A percentile compares a stretch with the other conserved stretches of the same genome.
Evolutionary conservation across 495 filamentous ascomycete species (phyloP).

Genomic region (Lasiosphaeris hirsuta): DNA sequence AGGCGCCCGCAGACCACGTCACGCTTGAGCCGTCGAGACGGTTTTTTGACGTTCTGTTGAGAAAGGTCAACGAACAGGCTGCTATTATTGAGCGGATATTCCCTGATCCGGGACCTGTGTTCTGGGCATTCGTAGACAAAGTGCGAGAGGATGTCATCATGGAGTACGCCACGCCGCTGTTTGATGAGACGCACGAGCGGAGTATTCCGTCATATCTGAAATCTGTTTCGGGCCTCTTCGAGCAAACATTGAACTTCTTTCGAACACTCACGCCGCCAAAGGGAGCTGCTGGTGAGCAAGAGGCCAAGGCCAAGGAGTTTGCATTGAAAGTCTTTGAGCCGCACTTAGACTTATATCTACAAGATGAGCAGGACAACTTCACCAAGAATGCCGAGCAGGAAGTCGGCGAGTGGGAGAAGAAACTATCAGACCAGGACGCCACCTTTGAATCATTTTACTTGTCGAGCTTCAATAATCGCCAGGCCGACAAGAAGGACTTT

Average conservation of each 20-base stretch:
- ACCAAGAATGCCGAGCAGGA: conserved; percentile 68
- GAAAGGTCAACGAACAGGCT: conserved; percentile 80
- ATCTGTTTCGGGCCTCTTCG: conserved; percentile 82
- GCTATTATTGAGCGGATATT: conserved; percentile 81
- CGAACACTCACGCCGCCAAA: conserved; percentile 59
- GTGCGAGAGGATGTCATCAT: conserved; percentile 79
- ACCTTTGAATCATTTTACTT: conserved; percentile 91
- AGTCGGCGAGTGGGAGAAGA: conserved; percentile 84
- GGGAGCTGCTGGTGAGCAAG: conserved; percentile 25
- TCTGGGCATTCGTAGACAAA: conserved; percentile 74
- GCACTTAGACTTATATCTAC: conserved; percentile 88
- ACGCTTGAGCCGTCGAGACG: conserved; percentile 71
- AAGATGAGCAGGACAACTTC: conserved; percentile 88
- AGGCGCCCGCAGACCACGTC: conserved; percentile 55
- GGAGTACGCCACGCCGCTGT: conserved; percentile 80
- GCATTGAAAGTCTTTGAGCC: conserved; percentile 77
- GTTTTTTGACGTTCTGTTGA: conserved; percentile 73
- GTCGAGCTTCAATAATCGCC: conserved; percentile 79
- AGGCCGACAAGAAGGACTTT: conserved; percentile 95
- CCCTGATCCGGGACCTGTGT: conserved; percentile 67
- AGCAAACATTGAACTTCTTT: conserved; percentile 74
- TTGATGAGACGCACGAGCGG: conserved; percentile 82
- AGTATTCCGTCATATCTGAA: conserved; percentile 77
- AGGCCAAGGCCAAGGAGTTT: conserved; percentile 54
- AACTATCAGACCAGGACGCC: conserved; percentile 85